Conservation (phyloP, 2,329 filamentous ascomycete species). For the Colletotrichum spaethianum region DNA sequence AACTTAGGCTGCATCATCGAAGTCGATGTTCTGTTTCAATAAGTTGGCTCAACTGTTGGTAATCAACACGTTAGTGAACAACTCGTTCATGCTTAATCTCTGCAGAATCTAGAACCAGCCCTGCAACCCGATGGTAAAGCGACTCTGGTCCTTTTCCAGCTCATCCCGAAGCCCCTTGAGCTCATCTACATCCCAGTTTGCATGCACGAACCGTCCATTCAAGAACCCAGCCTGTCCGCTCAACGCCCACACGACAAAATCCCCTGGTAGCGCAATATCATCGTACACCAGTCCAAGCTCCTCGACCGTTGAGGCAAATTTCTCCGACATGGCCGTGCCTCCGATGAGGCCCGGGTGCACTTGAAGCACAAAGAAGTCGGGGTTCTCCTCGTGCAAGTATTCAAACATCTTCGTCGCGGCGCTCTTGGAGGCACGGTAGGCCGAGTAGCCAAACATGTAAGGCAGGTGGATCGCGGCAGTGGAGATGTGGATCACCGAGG, state of each 20-base stretch:
- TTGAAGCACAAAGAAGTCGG: conserved; percentile 54
- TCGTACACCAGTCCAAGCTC: conserved; percentile 2
- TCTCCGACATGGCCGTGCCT: conserved; percentile 33
- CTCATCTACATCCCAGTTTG: conserved; percentile 67
- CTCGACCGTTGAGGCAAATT: conserved; percentile 17
- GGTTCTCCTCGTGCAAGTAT: conserved; percentile 57
- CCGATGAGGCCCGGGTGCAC: conserved; percentile 54
- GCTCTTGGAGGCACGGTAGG: conserved; percentile 60
- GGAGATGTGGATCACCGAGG: conserved; percentile 45
- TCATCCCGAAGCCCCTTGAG: conserved; percentile 50
- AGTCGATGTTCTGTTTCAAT: too few species aligned
- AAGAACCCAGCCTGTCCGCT: conserved; percentile 61
- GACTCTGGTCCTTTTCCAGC: conserved; percentile 24
- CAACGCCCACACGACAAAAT: conserved; percentile 61
- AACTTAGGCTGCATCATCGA: too few species aligned
- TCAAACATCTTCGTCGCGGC: conserved; percentile 58
- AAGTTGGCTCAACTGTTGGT: too few species aligned
- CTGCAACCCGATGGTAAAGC: conserved; percentile 37
- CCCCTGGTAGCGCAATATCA: conserved; percentile 46
- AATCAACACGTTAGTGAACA: too few species aligned
- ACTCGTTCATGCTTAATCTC: not conserved
- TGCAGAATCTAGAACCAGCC: conserved; percentile 25
- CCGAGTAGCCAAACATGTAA: conserved; percentile 47
- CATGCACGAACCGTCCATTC: conserved; percentile 60
- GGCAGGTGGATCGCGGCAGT: conserved; percentile 45